phyloP scores from a whole-genome alignment of 2,329 filamentous ascomycete species.

The Metarhizium robertsii region DNA sequence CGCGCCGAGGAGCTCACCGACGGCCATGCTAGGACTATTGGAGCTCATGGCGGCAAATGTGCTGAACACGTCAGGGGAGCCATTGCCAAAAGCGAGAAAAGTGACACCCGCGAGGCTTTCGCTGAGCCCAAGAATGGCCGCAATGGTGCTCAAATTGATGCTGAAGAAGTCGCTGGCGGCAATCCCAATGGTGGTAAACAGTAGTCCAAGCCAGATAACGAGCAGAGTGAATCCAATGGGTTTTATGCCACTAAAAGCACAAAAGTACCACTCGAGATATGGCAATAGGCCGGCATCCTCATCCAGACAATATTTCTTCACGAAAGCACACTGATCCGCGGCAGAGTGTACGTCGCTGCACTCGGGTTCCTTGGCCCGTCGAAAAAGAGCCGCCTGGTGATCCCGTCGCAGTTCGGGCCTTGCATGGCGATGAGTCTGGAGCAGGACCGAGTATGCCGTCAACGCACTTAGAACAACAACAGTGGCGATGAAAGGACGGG shows the following conservation, averaged over 20 bases:
- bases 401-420: conserved; percentile 5
- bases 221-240: conserved; percentile 73
- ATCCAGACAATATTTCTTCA: conserved; percentile 71
- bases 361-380: conserved; percentile 31
- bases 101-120: conserved; percentile 95
- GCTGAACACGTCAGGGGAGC: conserved; percentile 95
- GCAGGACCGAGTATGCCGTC: conserved; percentile 34
- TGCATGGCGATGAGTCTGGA: conserved; percentile 11
- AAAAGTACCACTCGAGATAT: conserved; percentile 90
- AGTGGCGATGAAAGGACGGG: conserved; percentile 40
- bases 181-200: conserved; percentile 96
- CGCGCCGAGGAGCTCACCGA: conserved; percentile 90
- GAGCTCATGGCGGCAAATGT: conserved; percentile 98
- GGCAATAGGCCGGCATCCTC: conserved; percentile 85
- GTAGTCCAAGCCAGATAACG: conserved; percentile 71
- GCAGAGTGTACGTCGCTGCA: conserved; percentile 74
- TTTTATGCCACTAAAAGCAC: conserved; percentile 56
- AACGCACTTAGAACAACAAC: conserved; percentile 37
- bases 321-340: conserved; percentile 77
- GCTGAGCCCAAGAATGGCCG: conserved; percentile 80
- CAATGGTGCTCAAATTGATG: conserved; percentile 89
- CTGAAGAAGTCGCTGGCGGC: conserved; percentile 98
- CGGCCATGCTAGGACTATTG: conserved; percentile 91
- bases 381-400: conserved; percentile 11
- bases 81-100: conserved; percentile 93